Evolutionary conservation across 441 rosid genomes (phyloP), one percentile per base, ranked within the genome.

Genomic region (Arabidopsis hybrid): DNA sequence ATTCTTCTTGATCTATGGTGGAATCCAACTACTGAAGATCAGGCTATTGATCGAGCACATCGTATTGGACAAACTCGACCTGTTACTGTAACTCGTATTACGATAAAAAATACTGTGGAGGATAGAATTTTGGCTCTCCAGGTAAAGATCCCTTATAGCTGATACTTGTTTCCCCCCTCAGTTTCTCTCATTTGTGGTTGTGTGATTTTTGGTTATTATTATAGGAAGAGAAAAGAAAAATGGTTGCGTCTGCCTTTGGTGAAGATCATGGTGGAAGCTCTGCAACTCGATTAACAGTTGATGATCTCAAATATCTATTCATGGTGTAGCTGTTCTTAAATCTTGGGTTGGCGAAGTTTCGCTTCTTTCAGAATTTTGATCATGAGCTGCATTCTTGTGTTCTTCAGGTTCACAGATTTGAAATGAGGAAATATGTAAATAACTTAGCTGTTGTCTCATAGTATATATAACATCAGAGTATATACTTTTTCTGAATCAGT

Each of bases 21-120:
- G 99, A 95, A 95, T 81, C 99, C 99, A 68, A 85, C 96, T 39
- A 92, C 98, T 10, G 99, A 95, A 87, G 98, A 95, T 83, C 97
- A 95, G 84, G 98, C 98, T 75, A 72, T 92, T 68, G 99, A 95
- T 78, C 87, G 98, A 75, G 97, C 99, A 57, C 99, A 92, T 84
- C 89, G 99, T 81, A 95, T 95, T 78, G 97, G 98, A 74, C 99
- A 95, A 86, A 91, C 97, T 57, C 96, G 95, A 72, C 89, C 97
- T 9, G 97, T 95, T 57, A 95, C 88, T 65, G 96, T 95, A 14
- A 88, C 96, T 58, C 89, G 97, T 43, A 84, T 95, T 43, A 92
- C 99, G 17, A 82, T 95, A 39, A 89, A 79, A 79, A 86, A 91
- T 73, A 92, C 98, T 0, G 89, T 95, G 4, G 99, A 95, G 78